Evolutionary conservation across 2,329 filamentous ascomycete genomes (phyloP), one percentile per base, ranked within the genome.

Genomic region (Ceratocystis albifundus): DNA sequence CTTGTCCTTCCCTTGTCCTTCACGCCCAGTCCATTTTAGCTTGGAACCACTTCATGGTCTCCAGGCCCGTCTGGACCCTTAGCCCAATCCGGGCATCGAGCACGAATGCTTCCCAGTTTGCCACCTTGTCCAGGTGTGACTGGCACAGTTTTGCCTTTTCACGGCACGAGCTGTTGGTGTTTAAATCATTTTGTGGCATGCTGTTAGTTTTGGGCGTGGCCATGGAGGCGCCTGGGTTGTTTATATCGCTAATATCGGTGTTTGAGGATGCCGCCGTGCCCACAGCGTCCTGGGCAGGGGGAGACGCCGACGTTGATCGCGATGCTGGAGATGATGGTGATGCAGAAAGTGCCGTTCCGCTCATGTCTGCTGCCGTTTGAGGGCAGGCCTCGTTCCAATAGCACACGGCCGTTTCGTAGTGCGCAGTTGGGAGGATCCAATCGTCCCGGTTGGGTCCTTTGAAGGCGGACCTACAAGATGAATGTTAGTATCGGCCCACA

Each of bases 381-480:
- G 76, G 73, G 70, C 77, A 80, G 64, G 79, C 80, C 71, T 93
- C 88, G 67, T 82, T 80, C 92, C 93, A 99, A 0, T 87, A 78
- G 65, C 89, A 84, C 6, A 88, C 90, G 0, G 86, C 91, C 78
- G 94, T 84, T 76, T 99, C 94, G 75, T 96, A 96, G 70, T 90
- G 81, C 1, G 88, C 90, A 0, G 86, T 84, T 0, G 93, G 89
- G 5, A 82, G 78, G 8, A 84, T 79, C 78, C 88, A 92, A 71
- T 88, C 86, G 67, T 92, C 88, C 67, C 80, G 84, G 1, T 82
- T 78, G 0, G 77, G 71, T 1, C 86, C 86, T 69, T 82, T 86
- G 73, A 86, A 85, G 12, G 75, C 71, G 1, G 74, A 70, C 61
- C 83, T 85, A 57, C 0, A 32, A 62, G 22, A 53, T 6, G 4